Conservation (phyloP, 768 basidiomycete species). For the Boletus sensibilis region DNA sequence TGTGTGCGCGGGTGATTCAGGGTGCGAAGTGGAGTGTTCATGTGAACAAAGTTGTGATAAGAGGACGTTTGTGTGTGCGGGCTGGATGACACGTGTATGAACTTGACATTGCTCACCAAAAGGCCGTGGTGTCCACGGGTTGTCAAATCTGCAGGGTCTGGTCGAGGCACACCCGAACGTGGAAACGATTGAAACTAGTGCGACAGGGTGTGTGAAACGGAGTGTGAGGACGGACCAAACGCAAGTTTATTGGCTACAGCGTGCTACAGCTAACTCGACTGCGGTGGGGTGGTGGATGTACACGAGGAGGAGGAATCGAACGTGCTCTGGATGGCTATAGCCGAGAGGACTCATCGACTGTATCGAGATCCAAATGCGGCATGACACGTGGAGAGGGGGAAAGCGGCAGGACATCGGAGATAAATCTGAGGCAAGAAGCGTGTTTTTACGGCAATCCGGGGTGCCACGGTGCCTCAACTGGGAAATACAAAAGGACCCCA, state of each 20-base stretch:
- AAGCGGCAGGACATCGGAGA: constrained; percentile 22
- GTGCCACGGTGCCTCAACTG: constrained; percentile 25
- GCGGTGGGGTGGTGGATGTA: constrained; percentile 13
- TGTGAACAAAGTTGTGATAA: constrained; percentile 21
- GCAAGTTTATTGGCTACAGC: background rate
- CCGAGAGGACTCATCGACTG: background rate
- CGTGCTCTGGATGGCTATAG: background rate
- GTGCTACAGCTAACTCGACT: constrained; percentile 15
- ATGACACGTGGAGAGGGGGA: constrained; percentile 22
- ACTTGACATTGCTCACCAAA: background rate
- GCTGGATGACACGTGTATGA: constrained; percentile 25
- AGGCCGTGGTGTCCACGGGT: constrained; percentile 26
- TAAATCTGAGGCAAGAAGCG: constrained; percentile 24
- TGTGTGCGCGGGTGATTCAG: constrained; percentile 6
- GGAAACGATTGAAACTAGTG: constrained; percentile 9
- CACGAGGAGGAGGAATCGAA: constrained; percentile 15
- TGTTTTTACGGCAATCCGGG: constrained; percentile 29
- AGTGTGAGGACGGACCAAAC: background rate
- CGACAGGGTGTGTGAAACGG: constrained; percentile 1
- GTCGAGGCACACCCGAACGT: constrained; percentile 8
- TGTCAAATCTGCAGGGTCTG: constrained; percentile 2
- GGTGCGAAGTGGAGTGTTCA: constrained; percentile 15
- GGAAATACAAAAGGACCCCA: constrained; percentile 17
- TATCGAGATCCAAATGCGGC: constrained; percentile 24
- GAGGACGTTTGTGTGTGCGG: constrained; percentile 2